These are phyloP conservation scores for Talaromyces wortmannii DNA, from an alignment of 495 filamentous ascomycete genomes.

Conservation along the genomic window DNA sequence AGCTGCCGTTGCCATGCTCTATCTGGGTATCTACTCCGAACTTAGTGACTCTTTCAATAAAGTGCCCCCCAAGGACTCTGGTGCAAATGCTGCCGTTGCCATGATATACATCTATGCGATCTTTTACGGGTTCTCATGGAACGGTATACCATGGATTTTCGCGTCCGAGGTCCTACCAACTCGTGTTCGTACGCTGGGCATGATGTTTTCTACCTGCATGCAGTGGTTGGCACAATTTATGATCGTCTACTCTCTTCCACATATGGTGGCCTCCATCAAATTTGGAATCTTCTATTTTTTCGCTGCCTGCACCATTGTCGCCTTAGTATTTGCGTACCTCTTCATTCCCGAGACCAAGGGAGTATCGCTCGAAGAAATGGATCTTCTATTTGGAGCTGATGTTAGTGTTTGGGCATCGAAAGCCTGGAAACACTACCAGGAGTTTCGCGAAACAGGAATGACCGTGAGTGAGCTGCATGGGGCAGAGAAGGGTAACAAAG, in stretches of 20 bases:
- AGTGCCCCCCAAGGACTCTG: slow-evolving; percentile 26
- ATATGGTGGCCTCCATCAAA: slow-evolving; percentile 35
- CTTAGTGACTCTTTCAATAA: slow-evolving; percentile 30
- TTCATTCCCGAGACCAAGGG: slow-evolving; percentile 58
- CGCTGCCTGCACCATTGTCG: slow-evolving; percentile 23
- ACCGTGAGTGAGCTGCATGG: no score
- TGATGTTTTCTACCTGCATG: slow-evolving; percentile 35
- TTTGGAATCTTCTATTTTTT: slow-evolving; percentile 46
- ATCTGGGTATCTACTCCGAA: slow-evolving; percentile 58
- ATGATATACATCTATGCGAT: slow-evolving; percentile 65
- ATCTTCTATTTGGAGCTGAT: slow-evolving; percentile 12
- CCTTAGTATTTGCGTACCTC: slow-evolving; percentile 48
- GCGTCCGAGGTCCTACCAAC: slow-evolving; percentile 33
- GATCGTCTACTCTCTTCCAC: slow-evolving; percentile 30
- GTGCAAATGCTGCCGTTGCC: slow-evolving; percentile 50
- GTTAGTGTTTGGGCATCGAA: neutral
- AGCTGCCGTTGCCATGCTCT: slow-evolving; percentile 59
- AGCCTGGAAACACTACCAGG: no score
- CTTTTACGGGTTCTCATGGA: slow-evolving; percentile 59
- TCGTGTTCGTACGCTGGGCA: slow-evolving; percentile 42
- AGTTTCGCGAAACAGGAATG: no score
- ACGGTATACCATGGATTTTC: slow-evolving; percentile 51
- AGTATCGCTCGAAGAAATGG: slow-evolving; percentile 39
- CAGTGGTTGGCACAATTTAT: slow-evolving; percentile 41
- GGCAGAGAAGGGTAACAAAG: no score